Base-by-base conservation (phyloP, 495 filamentous ascomycete genomes). In the Corynascus novoguineensis region DNA sequence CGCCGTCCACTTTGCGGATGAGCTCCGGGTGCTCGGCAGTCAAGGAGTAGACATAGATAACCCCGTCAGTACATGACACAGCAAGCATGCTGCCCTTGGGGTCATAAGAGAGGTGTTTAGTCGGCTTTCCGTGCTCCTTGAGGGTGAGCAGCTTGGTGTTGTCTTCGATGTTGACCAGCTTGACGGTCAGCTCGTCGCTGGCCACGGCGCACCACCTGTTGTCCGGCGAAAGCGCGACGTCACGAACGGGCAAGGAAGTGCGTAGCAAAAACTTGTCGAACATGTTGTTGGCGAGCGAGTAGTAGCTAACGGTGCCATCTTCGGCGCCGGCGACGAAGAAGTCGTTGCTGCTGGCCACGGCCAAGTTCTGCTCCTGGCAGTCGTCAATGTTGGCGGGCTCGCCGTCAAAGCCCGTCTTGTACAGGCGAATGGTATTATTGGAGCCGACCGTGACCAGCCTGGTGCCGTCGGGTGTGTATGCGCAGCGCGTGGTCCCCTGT, bases 171-270 rank as follows among this genome's bases (percentile, higher is more conserved):
- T 85, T 87, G 55, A 97, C 89, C 35, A 98, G 77, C 64, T 92
- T 95, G 34, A 97, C 89, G 1, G 84, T 86, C 32, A 95, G 78
- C 66, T 98, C 93, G 72, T 98, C 95, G 81, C 92, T 96, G 29
- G 95, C 88, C n/a, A 97, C 88, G 35, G 93, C 93, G 47, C 81
- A 86, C 95, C 90, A 97, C 65, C 86, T 82, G 0, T 82, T 81
- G 69, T 98, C 90, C 7, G 82, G 84, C 4, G 90, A 92, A 15
- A 97, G 73, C 1, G 86, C 86, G 56, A 98, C 78, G 65, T 96
- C 91, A 66, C 93, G 80, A 14, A 96, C 81, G 8, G 93, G 87
- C 9, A 98, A 75, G 14, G 89, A 82, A 58, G 83, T 89, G 40
- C 93, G 87, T 2, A 90, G 81, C 35, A 97, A 81, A 50, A 93